Conservation (phyloP, 176 grass and related monocot species). For the Oryza punctata region DNA sequence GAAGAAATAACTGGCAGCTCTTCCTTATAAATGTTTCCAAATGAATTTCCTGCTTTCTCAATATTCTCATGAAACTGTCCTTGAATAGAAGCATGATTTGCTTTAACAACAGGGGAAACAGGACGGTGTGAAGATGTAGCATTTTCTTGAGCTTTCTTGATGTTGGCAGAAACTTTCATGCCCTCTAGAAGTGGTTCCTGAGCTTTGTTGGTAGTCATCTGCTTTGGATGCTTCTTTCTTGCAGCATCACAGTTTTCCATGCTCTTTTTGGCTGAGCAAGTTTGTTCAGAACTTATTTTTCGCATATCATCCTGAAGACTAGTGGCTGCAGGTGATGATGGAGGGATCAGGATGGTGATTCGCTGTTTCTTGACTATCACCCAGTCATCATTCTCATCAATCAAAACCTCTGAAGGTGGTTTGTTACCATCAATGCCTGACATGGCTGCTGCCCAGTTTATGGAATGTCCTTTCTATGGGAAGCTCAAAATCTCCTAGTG, state of each 20-base stretch:
- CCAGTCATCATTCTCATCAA: constrained; percentile 47
- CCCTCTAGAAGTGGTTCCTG: constrained; percentile 7
- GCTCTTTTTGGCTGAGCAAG: constrained; percentile 32
- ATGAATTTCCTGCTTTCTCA: neutral
- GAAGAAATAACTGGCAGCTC: constrained; percentile 40
- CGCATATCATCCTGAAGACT: constrained; percentile 8
- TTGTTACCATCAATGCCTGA: constrained; percentile 7
- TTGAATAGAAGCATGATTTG: constrained; percentile 20
- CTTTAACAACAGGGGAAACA: constrained; percentile 18
- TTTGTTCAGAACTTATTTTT: constrained; percentile 22
- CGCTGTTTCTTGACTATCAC: constrained; percentile 61
- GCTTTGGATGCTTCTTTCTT: constrained; percentile 43
- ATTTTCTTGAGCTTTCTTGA: neutral
- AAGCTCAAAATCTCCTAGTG: neutral
- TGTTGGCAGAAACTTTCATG: neutral
- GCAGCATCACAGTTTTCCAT: constrained; percentile 12
- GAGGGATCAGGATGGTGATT: constrained; percentile 51
- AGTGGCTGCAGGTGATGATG: constrained; percentile 34
- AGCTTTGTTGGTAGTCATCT: constrained; percentile 16
- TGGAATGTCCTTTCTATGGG: neutral
- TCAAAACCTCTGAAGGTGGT: constrained; percentile 4
- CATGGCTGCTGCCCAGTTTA: constrained; percentile 14
- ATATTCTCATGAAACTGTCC: constrained; percentile 11
- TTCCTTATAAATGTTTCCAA: neutral
- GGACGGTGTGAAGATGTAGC: neutral